Evolutionary conservation across 2,329 filamentous ascomycete species (phyloP), one percentile per base, ranked within the genome.

Genomic region (Achaetomium macrosporum): DNA sequence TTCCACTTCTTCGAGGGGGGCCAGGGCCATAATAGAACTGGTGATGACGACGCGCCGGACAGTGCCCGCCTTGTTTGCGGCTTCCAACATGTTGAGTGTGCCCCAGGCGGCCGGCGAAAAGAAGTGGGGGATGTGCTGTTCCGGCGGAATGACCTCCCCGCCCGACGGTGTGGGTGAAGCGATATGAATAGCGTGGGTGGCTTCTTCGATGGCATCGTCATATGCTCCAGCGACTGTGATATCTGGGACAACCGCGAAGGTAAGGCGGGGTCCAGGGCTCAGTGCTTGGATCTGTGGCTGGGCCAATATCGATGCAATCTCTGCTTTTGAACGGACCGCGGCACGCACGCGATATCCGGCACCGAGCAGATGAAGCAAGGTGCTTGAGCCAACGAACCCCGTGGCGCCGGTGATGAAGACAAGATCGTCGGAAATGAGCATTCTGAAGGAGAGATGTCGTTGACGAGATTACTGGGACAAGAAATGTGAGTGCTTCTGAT

Each of bases 321-420:
- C 69, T 13, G 55, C 58, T 44, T 65, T 57, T 19, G 62, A 65
- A 19, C 71, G 68, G 40, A 71, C 66, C 20, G 65, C 66, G 16
- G 66, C 64, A 25, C 69, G 68, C 16, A 71, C 69, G 9, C 57
- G 57, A 59, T 73, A 70, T 37, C 69, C 68, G 29, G 57, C 54
- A 41, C 65, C 51, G 30, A 72, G 65, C 6, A 67, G 61, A 30
- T 61, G 50, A 20, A 65, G 41, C 10, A 73, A 62, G 25, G 65
- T 65, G 16, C 56, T 52, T 53, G 66, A 70, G 37, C 71, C 71
- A 10, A 72, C 53, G 47, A 67, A 65, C 42, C 71, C 71, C 10
- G 69, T 71, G 39, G 63, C 66, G 20, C 70, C 71, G 6, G 69
- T 73, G 53, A 72, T 62, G 29, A 62, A 52, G 33, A 63, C 58